A percentile compares a stretch with the other conserved stretches of the same genome.
Evolutionary conservation across 2,329 filamentous ascomycete species (phyloP).

Genomic region (Lasiodiplodia gonubiensis): DNA sequence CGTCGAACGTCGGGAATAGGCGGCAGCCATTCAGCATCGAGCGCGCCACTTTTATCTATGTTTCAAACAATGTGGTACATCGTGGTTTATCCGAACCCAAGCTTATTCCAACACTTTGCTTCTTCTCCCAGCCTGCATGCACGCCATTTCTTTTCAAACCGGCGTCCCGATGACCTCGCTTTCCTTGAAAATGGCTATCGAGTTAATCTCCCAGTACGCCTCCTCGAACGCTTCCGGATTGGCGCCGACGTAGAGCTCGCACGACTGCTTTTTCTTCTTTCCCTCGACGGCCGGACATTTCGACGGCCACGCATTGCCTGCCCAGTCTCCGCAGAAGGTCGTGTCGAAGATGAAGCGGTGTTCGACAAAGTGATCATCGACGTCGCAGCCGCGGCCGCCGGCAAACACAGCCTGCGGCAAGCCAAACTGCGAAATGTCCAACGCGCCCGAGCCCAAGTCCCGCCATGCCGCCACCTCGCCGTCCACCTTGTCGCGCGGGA

Average conservation of each 20-base stretch:
- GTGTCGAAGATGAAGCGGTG: slow-evolving; percentile 49
- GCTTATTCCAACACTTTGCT: too few species aligned
- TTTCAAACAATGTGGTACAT: too few species aligned
- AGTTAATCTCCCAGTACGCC: slow-evolving; percentile 50
- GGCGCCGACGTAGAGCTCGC: slow-evolving; percentile 34
- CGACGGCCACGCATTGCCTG: slow-evolving; percentile 68
- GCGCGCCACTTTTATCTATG: too few species aligned
- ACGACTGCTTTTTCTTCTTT: slow-evolving; percentile 35
- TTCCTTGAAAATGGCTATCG: slow-evolving; percentile 46
- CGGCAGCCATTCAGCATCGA: too few species aligned
- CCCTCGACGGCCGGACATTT: slow-evolving; percentile 55
- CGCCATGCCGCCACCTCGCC: slow-evolving; percentile 46
- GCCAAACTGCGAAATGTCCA: slow-evolving; percentile 65
- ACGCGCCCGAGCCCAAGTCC: slow-evolving; percentile 31
- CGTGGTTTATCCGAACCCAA: too few species aligned
- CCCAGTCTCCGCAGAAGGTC: slow-evolving; percentile 64
- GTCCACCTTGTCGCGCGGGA: slow-evolving; percentile 37
- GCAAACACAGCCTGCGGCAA: slow-evolving; percentile 68
- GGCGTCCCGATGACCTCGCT: background rate
- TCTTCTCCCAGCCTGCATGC: too few species aligned
- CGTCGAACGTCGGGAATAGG: too few species aligned
- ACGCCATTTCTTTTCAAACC: too few species aligned
- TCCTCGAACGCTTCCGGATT: slow-evolving; percentile 34
- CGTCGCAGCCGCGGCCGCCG: slow-evolving; percentile 40
- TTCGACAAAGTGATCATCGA: slow-evolving; percentile 45